Conservation (phyloP, 2,329 filamentous ascomycete genomes). For the Pezicula radicicola region DNA sequence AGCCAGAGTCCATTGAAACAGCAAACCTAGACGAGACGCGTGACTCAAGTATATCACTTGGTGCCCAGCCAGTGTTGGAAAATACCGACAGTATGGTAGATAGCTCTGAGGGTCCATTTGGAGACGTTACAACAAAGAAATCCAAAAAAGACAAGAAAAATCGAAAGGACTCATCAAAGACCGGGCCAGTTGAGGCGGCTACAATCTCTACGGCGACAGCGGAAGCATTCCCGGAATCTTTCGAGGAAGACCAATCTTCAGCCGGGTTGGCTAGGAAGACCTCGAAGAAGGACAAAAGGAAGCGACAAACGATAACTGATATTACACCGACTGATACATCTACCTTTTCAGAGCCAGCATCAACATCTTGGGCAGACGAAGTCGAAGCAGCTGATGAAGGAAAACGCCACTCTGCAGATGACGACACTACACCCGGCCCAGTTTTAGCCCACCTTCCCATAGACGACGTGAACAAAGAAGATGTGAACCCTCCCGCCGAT, state of each 20-base stretch:
- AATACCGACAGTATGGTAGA: neutral
- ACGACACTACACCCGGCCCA: neutral
- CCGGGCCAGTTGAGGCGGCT: neutral
- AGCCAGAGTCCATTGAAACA: neutral
- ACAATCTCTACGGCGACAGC: neutral
- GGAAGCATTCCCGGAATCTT: neutral
- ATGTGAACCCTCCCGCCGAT: neutral
- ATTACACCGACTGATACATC: slow-evolving; percentile 5
- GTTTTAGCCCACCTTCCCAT: too few relatives aligned
- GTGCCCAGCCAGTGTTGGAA: neutral
- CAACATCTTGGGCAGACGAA: slow-evolving; percentile 27
- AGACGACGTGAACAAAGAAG: too few relatives aligned
- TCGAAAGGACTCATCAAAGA: neutral
- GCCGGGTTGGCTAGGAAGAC: slow-evolving; percentile 10
- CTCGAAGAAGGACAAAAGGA: slow-evolving; percentile 29
- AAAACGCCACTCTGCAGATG: slow-evolving; percentile 14
- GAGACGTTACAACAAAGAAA: neutral
- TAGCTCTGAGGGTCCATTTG: neutral
- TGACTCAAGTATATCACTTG: neutral
- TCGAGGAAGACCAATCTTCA: slow-evolving; percentile 2
- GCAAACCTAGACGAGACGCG: neutral
- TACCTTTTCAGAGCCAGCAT: slow-evolving; percentile 4
- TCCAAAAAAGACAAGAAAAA: slow-evolving; percentile 1
- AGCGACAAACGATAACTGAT: slow-evolving; percentile 22
- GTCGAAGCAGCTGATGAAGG: slow-evolving; percentile 24